Evolutionary conservation across 2,329 filamentous ascomycete species (phyloP), one percentile per base, ranked within the genome.

Genomic region (Monosporascus sp.): DNA sequence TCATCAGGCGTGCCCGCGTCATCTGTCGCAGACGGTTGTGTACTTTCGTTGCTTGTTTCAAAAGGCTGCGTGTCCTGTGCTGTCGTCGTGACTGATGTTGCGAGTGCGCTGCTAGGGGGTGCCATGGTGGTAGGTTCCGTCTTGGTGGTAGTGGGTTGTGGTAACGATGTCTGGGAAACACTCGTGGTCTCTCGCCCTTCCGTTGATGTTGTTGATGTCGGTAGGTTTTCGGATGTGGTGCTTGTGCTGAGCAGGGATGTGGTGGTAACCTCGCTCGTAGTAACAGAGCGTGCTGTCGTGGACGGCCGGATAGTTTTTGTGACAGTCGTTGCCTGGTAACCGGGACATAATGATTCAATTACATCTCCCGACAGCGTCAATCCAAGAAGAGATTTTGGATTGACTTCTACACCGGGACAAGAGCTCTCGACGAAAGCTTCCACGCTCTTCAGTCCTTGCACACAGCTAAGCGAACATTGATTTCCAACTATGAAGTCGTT

Each of bases 391-490:
- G 64, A 66, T 26, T 40, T 52, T 6, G 52, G 34, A 37, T 59
- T 60, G 45, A 66, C 58, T 20, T 58, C 55, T 14, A 65, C 38
- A 27, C 57, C 55, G 7, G 43, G 55, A 40, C 65, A 67, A 26
- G 58, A 56, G 20, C 52, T 44, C 26, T 59, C 50, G 47, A 67
- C 27, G 9, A 49, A 54, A 9, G 47, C 48, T 45, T 58, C 52
- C 20, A 54, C 52, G 37, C 60, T 45, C 40, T 60, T 26, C 3
- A 67, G 40, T n/a, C 65, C 65, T n/a, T 60, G 41, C 19, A 61
- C 61, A 52, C 65, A 67, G 37, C 41, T 57, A 5, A 48, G 24
- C 8, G 64, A 66, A 48, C 65, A 67, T 49, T 61, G 59, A 14
- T 48, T 58, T 11, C 59, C 59, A 20, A 54, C 51, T n/a, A 50